A percentile compares a stretch with the other conserved stretches of the same genome.
Conservation (phyloP, 2,329 filamentous ascomycete genomes). For the Alternaria novae-zelandiae region DNA sequence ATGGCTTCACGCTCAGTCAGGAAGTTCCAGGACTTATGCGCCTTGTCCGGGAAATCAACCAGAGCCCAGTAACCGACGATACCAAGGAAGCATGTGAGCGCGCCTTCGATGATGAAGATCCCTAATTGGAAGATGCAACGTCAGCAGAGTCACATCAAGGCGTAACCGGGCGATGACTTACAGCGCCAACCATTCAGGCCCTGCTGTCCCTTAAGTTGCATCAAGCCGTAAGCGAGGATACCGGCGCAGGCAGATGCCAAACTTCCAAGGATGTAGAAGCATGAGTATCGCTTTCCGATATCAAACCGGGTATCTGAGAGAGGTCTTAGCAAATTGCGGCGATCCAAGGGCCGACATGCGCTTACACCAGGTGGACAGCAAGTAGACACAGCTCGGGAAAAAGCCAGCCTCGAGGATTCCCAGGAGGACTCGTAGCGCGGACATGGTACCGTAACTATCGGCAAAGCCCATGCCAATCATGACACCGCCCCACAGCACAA, state of each 20-base stretch:
- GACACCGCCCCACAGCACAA: constrained; percentile 50
- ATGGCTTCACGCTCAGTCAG: constrained; percentile 54
- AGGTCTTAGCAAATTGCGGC: not conserved
- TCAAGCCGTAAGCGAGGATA: constrained; percentile 73
- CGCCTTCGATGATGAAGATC: constrained; percentile 55
- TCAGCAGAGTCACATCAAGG: constrained; percentile 4
- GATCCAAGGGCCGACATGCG: too few species aligned
- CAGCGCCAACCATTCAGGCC: constrained; percentile 55
- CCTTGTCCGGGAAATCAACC: constrained; percentile 55
- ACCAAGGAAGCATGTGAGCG: constrained; percentile 50
- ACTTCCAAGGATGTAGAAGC: constrained; percentile 73
- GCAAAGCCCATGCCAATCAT: constrained; percentile 55
- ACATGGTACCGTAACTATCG: constrained; percentile 44
- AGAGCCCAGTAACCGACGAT: constrained; percentile 51
- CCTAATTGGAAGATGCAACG: constrained; percentile 44
- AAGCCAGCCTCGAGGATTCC: constrained; percentile 52
- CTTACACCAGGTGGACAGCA: constrained; percentile 50
- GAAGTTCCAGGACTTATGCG: constrained; percentile 52
- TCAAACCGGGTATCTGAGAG: constrained; percentile 61
- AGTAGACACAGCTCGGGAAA: constrained; percentile 54
- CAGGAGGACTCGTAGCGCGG: constrained; percentile 47
- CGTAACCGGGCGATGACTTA: constrained; percentile 18
- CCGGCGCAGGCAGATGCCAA: constrained; percentile 70
- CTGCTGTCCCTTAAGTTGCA: constrained; percentile 66
- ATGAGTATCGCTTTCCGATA: constrained; percentile 71